Conservation (phyloP, 73 alveolate genomes). For the Tetrahymena malaccensis region DNA sequence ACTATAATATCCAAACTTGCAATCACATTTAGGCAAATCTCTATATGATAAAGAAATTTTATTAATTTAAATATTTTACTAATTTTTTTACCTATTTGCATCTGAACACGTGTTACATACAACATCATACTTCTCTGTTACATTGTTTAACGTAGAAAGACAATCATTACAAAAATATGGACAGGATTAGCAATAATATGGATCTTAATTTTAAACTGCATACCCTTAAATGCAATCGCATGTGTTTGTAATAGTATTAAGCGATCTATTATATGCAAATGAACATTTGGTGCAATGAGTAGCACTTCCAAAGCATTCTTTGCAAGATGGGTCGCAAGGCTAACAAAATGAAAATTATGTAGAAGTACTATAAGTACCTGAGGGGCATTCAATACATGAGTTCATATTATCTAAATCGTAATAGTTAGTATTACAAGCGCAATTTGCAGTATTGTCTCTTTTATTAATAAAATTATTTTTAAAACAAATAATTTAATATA, state of each 20-base stretch:
- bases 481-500: background rate
- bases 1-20: background rate
- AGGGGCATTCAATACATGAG: background rate
- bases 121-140: background rate
- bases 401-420: background rate
- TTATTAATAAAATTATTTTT: background rate
- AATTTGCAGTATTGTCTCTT: background rate
- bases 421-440: background rate
- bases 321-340: background rate
- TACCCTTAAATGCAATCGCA: background rate
- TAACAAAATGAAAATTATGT: background rate
- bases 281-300: background rate
- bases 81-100: background rate
- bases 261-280: background rate
- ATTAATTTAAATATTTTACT: background rate
- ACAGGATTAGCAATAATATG: background rate
- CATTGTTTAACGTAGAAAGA: background rate
- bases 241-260: background rate
- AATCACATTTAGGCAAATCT: background rate
- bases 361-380: background rate
- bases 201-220: background rate
- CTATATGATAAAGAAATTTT: background rate
- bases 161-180: background rate
- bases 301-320: background rate
- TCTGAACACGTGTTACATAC: background rate